Evolutionary conservation across 176 grass and related monocot genomes (phyloP), one percentile per base, ranked within the genome.

Genomic region (Hordeum marinum): DNA sequence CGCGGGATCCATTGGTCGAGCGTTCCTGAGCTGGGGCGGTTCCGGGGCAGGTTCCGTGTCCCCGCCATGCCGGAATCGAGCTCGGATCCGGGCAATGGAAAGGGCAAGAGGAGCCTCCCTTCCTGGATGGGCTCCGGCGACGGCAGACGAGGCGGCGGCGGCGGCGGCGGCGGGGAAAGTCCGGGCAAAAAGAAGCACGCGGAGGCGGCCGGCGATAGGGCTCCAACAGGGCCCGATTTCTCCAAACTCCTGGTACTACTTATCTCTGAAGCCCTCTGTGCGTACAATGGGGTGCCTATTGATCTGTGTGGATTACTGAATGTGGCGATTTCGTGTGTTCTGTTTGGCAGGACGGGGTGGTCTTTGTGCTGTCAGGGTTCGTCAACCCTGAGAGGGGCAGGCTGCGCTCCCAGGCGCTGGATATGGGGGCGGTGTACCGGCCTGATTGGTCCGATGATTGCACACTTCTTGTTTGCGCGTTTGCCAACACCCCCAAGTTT

Each of bases 391-490:
- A 96, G 83, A 92, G 97, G 65, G 55, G 93, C 71, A 89, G 85
- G 21, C 70, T 99, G 57, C 87, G 91, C 26, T 92, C 90, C 24
- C 91, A 96, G 43, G 93, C 91, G 43, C 87, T 94, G 72, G 97
- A 96, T 37, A 94, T 96, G 91, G 97, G 97, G 20, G 97, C 94
- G 5, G 90, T 89, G 60, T 99, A 94, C 84, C 84, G 79, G 37
- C 88, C 94, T 1, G 97, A 96, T 75, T 99, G 97, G 97, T 86
- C 84, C 88, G 1, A 17, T 17, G 90, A 96, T 80, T 92, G 94
- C 80, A 96, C 91, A 40, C 90, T 99, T 80, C 97, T 99, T 88
- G 87, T 99, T 41, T 96, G 94, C 82, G 97, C 97, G 39, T 99
- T 96, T 80, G 67, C 86, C 32, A 96, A 81, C 79, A 96, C 94